These are phyloP conservation scores for Porcisia deanei DNA, from an alignment of 208 protist genomes.

Conservation along the genomic window DNA sequence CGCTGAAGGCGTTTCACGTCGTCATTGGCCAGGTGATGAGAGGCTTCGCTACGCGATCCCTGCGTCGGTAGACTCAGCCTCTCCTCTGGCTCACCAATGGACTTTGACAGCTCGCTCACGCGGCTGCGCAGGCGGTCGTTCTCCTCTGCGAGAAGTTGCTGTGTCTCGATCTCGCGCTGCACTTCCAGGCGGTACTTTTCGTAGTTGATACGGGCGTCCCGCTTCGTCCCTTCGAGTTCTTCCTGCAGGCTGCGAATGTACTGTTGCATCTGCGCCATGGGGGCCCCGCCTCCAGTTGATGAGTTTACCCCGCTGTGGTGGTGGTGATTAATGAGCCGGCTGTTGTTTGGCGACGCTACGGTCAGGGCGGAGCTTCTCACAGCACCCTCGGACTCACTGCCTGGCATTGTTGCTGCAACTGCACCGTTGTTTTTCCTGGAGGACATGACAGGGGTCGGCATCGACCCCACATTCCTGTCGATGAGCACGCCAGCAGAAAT, in stretches of 20 bases:
- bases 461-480: neutral
- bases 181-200: constrained; percentile 33
- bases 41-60: neutral
- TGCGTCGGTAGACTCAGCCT: neutral
- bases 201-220: constrained; percentile 29
- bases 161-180: constrained; percentile 26
- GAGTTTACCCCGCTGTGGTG: neutral
- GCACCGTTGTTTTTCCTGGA: neutral
- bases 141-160: constrained; percentile 31
- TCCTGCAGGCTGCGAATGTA: constrained; percentile 32
- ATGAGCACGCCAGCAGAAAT: neutral
- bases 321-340: neutral
- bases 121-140: constrained; percentile 27
- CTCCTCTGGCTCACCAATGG: constrained; percentile 1
- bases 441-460: neutral
- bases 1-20: constrained; percentile 8
- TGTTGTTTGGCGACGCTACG: constrained; percentile 8
- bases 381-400: neutral
- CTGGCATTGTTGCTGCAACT: neutral
- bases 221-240: constrained; percentile 25
- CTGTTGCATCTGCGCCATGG: constrained; percentile 15
- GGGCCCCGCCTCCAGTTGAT: neutral
- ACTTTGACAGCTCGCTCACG: constrained; percentile 14
- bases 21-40: neutral
- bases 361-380: constrained; percentile 13